Evolutionary conservation across 164 flowering plant genomes (phyloP), one percentile per base, ranked within the genome.

Genomic region (Saururus chinensis): DNA sequence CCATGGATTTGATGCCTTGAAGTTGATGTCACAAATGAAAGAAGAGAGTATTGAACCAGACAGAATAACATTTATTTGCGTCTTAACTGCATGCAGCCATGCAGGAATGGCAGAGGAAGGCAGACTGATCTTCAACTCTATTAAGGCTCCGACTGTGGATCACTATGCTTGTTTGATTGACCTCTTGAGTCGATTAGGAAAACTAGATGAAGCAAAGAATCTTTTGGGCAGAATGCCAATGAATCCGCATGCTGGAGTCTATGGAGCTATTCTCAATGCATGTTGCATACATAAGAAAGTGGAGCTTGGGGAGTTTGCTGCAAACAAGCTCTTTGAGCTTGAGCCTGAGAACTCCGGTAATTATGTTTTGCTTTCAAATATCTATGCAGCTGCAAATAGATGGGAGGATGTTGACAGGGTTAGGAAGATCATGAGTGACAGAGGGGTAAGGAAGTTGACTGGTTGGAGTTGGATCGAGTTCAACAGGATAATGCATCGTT

Each of bases 131-230:
- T 89, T 89, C 61, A 62, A 81, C 21, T 79, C 80, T 19, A 83
- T 86, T 3, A 60, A 69, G 41, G 26, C 23, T 41, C 90, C 89
- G n/a, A 55, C 74, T 7, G 68, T 80, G 19, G 89, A 89, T 66
- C 96, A 89, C 71, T 89, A 81, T 69, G 86, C 92, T 0, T 84
- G 90, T 70, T 76, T 86, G 81, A 80, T 86, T 58, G 96, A 89
- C 73, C 65, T 86, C 60, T 68, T 86, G 35, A 84, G 90, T 24
- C 74, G 96, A 60, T 73, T 65, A 12, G 95, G 91, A 12, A 57
- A 84, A 60, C 71, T 87, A 1, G 81, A 87, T 22, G 84, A 84
- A 68, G 95, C 89, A 19, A 73, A 71, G 68, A 65, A 21, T 51
- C 54, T 85, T 57, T 63, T 87, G 4, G 68, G 72, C 9, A 63